Evolutionary conservation across 768 basidiomycete genomes (phyloP), one percentile per base, ranked within the genome.

Genomic region (Paxillus ammoniavirescens): DNA sequence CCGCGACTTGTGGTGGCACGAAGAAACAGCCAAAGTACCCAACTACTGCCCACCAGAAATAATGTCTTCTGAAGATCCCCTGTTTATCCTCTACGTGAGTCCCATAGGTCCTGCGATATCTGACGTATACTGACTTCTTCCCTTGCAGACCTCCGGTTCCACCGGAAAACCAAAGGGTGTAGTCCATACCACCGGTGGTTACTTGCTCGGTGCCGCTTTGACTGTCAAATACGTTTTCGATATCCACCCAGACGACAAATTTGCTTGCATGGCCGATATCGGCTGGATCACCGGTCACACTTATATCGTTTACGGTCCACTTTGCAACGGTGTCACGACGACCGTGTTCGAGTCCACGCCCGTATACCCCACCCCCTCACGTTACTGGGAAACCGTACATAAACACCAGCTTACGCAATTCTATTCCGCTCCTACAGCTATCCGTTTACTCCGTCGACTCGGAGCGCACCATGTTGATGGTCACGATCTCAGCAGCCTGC

Each of bases 231-330:
- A 96, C 70, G 92, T 97, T 57, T 99, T 98, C 67, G 96, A 99
- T 69, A 83, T 98, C 18, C 96, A 99, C 71, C 86, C 89, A n/a
- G 93, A 91, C 55, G 96, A 98, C 75, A 86, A 81, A 61, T 98
- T 95, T 70, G 97, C 87, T 1, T 98, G 96, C 77, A 94, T 98
- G 95, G 96, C 96, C 53, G 96, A 99, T 66, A 81, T 99, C 49
- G 96, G 96, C 63, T 98, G 96, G 96, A 96, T 98, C 75, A 98
- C 96, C 3, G 95, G 95, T 15, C 93, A 97, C 74, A 91, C 90
- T 74, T 91, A 98, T 75, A 98, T 98, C 66, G 81, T 98, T 60
- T 98, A 98, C 71, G 96, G 96, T 13, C 96, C 96, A 3, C 86
- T 98, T 48, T 75, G 80, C n/a, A 87, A 88, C 59, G 91, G 90